A percentile compares a stretch with the other conserved stretches of the same genome.
Evolutionary conservation across 1,284 basidiomycete genomes (phyloP).

Genomic region (Anthracocystis walkeri): DNA sequence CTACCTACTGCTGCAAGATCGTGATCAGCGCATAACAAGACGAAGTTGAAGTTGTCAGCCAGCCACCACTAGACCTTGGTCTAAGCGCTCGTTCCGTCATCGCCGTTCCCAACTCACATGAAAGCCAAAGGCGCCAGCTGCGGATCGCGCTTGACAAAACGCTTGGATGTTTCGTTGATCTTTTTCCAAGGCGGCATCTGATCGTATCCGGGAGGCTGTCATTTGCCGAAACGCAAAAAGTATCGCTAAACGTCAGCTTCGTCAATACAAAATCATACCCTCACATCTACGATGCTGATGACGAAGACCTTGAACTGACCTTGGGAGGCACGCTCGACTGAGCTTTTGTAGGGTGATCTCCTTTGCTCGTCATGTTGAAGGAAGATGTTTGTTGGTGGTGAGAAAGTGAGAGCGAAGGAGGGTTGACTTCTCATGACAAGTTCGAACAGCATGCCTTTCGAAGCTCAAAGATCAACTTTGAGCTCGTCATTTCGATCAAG

Average conservation of each 20-base stretch:
- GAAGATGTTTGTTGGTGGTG: neutral
- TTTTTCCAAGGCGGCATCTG: constrained; percentile 20
- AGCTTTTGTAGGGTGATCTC: constrained; percentile 14
- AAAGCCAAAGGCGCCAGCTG: constrained; percentile 31
- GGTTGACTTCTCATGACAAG: neutral
- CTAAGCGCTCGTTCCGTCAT: neutral
- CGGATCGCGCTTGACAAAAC: constrained; percentile 39
- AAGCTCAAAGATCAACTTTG: too few relatives aligned
- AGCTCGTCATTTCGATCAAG: too few relatives aligned
- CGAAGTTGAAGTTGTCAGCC: neutral
- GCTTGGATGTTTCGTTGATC: constrained; percentile 11
- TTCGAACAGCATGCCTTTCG: too few relatives aligned
- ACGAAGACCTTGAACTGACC: neutral
- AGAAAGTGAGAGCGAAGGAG: neutral
- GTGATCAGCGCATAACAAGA: neutral
- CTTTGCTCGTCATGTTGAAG: constrained; percentile 15
- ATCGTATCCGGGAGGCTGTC: constrained; percentile 26
- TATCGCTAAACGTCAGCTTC: neutral
- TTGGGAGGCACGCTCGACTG: constrained; percentile 36
- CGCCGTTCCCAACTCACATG: constrained; percentile 21
- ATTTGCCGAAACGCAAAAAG: neutral
- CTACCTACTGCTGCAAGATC: constrained; percentile 4
- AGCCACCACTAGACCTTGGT: too few relatives aligned
- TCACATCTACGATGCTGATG: neutral
- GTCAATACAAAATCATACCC: neutral